Conservation (phyloP, 495 filamentous ascomycete genomes). For the Collariella sp. region DNA sequence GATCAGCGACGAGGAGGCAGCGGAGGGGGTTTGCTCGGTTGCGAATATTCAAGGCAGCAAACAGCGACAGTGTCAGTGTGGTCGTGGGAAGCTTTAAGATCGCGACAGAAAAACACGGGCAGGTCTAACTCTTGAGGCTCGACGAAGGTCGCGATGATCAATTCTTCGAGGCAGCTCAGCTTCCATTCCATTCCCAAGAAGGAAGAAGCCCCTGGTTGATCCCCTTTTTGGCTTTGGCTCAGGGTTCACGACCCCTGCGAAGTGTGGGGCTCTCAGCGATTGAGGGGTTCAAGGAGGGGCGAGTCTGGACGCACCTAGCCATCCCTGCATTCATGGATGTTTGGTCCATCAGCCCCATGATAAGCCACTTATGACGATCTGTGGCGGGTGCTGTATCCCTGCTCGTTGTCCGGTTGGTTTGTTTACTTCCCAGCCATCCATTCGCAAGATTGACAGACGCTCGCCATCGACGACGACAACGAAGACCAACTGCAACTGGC, state of each 20-base stretch:
- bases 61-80: too few species aligned
- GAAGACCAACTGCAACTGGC: not conserved
- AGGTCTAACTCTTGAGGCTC: too few species aligned
- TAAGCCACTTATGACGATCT: not conserved
- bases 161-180: too few species aligned
- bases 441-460: not conserved
- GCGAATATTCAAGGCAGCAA: too few species aligned
- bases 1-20: too few species aligned
- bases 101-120: too few species aligned
- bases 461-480: slow-evolving; percentile 1
- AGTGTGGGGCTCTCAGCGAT: not conserved
- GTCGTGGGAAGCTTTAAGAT: too few species aligned
- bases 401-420: slow-evolving; percentile 16
- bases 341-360: not conserved
- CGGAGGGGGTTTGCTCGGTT: too few species aligned
- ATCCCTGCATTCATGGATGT: not conserved
- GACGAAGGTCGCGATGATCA: too few species aligned
- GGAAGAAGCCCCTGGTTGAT: too few species aligned
- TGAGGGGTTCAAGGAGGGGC: not conserved
- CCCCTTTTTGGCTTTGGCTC: too few species aligned
- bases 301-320: not conserved
- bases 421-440: slow-evolving; percentile 9
- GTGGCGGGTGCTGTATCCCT: not conserved
- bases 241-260: not conserved
- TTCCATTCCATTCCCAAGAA: too few species aligned